Evolutionary conservation across 345 rosid genomes (phyloP), one percentile per base, ranked within the genome.

Genomic region (Isatis tinctoria): DNA sequence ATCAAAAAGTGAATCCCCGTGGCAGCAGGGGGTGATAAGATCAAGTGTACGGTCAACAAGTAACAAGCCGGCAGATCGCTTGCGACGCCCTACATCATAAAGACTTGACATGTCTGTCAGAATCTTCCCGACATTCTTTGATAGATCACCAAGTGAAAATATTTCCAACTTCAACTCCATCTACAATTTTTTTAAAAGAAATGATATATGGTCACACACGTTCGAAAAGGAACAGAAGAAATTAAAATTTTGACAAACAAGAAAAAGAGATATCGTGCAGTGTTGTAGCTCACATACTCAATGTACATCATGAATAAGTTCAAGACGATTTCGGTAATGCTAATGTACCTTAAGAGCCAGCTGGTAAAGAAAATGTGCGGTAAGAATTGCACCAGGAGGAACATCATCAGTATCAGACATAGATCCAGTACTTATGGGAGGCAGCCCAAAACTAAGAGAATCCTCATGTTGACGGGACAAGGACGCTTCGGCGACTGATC

Each of bases 31-130:
- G 78, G 98, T 91, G 61, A 91, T 87, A 74, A 94, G 90, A 87
- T 91, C 97, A 60, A 91, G 95, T 16, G 97, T 85, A 61, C 99
- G 93, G 73, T 91, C 99, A 67, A 95, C 79, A 56, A 95, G 90
- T 73, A 95, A 77, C 78, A 95, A 84, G 37, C 98, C 96, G 0
- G 97, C 95, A 70, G 98, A 73, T 76, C 89, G 86, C 80, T 90
- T 94, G 5, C 96, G 96, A 16, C 98, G 98, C 59, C 96, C 97
- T 17, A 94, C 97, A 80, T 95, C 97, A 73, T 95, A 95, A 66
- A 91, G 93, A 82, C 99, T 91, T 68, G 99, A 90, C 97, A 91
- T 95, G 83, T 91, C 97, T 16, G 92, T 95, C 88, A 95, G 75
- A 72, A 88, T 86, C 82, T 91, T 91, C 77, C 99, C 99, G 49